These are phyloP conservation scores for Amesomyces nigricolor DNA, from an alignment of 2,329 filamentous ascomycete genomes.

Conservation along the genomic window DNA sequence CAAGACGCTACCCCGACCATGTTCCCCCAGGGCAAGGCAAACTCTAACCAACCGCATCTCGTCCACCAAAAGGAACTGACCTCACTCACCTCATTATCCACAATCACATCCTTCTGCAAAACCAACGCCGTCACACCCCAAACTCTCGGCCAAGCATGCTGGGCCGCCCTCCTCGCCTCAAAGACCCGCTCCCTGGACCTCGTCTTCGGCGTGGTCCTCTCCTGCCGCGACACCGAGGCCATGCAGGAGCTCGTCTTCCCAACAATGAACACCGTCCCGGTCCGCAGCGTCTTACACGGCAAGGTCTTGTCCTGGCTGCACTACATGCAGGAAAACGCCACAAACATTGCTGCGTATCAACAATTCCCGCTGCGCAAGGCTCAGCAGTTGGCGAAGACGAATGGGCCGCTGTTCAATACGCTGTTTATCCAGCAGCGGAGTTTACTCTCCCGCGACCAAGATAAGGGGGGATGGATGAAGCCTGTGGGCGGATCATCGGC, in stretches of 20 bases:
- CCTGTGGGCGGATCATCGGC: conserved; percentile 60
- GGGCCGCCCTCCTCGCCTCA: conserved; percentile 64
- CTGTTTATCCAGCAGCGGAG: conserved; percentile 50
- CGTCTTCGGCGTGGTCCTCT: conserved; percentile 75
- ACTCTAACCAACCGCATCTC: neutral
- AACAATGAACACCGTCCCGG: conserved; percentile 83
- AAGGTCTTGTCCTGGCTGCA: conserved; percentile 57
- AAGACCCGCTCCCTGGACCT: conserved; percentile 63
- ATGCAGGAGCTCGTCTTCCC: conserved; percentile 70
- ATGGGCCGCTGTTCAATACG: conserved; percentile 45
- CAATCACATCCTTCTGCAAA: conserved; percentile 58
- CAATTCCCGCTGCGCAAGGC: conserved; percentile 71
- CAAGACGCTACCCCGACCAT: conserved; percentile 36
- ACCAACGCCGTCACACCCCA: conserved; percentile 65
- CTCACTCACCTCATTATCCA: conserved; percentile 38
- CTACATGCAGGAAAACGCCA: conserved; percentile 67
- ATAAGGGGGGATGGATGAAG: conserved; percentile 43
- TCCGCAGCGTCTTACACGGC: conserved; percentile 69
- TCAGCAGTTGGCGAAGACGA: conserved; percentile 43
- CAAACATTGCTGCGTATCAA: conserved; percentile 63
- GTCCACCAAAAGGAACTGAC: conserved; percentile 40
- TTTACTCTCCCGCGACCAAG: neutral
- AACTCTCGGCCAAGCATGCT: conserved; percentile 68
- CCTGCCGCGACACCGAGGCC: conserved; percentile 71
- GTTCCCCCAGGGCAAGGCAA: neutral